These are phyloP conservation scores for Terfezia claveryi DNA, from an alignment of 495 filamentous ascomycete species.

Conservation along the genomic window DNA sequence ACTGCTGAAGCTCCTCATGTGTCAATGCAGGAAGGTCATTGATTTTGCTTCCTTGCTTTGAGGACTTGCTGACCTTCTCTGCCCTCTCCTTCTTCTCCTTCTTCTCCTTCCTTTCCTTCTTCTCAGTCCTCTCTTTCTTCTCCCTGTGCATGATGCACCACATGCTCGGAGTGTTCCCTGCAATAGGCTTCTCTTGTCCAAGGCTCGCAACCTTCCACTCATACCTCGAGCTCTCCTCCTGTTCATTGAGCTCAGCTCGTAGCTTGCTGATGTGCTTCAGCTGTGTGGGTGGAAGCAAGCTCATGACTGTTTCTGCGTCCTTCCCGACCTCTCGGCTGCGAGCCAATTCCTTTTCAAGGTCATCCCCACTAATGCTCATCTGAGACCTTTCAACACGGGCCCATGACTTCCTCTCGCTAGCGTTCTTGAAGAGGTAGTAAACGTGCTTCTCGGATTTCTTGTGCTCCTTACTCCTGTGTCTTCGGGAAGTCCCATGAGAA, in stretches of 20 bases:
- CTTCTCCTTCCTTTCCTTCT: not conserved
- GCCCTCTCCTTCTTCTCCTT: not conserved
- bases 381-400: not conserved
- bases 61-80: too few species aligned
- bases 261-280: not conserved
- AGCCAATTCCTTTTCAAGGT: not conserved
- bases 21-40: too few species aligned
- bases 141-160: not conserved
- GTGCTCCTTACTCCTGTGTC: too few species aligned
- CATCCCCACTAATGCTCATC: not conserved
- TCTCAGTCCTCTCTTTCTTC: not conserved
- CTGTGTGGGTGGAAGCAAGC: not conserved
- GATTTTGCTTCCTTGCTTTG: too few species aligned
- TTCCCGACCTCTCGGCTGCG: not conserved
- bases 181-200: not conserved
- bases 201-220: not conserved
- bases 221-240: not conserved
- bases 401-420: not conserved
- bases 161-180: not conserved
- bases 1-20: too few species aligned
- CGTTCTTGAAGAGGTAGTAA: not conserved
- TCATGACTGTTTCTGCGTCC: not conserved
- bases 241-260: not conserved
- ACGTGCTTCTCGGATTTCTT: too few species aligned
- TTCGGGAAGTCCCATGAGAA: too few species aligned